Evolutionary conservation across 805 yeast species (phyloP), one percentile per base, ranked within the genome.

Genomic region (Metschnikowia bowlesiae): DNA sequence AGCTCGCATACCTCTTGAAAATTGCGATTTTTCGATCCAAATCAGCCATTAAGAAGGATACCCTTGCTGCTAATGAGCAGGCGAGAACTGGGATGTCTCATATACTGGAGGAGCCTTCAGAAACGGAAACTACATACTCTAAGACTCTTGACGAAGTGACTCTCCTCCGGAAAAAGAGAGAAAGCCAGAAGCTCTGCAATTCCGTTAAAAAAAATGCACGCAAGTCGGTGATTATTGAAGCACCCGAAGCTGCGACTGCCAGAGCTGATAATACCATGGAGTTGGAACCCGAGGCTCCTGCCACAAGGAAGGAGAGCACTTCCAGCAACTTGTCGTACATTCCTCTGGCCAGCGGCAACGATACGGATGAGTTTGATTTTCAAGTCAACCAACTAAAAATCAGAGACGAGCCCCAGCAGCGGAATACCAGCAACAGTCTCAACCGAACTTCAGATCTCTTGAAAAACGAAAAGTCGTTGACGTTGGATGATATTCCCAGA

Each of bases 401-500:
- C 14, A 58, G 65, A 47, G 75, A 68, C 46, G 75, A 66, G 56
- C 78, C 78, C 14, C 57, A 55, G 5, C 70, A 64, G 53, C 62
- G 68, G 42, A 65, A 70, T 39, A 39, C 58, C 4, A 62, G 65
- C 28, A 65, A 60, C 51, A 64, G 62, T 42, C 71, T 85, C 42
- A 85, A 81, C 59, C 77, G 85, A 1, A 84, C 91, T 0, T 79
- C 89, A 1, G 85, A 81, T 56, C 74, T 88, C 44, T 77, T 90
- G 48, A 82, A 85, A 60, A 87, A 83, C 61, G 95, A 92, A 58
- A 88, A 87, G 58, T 85, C 92, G 0, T 78, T 94, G 47, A 92
- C 97, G 0, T 77, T 94, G 59, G 98, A 94, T 67, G 99, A 94
- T 67, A 94, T 94, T 59, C 96, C 98, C 7, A 78, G 98, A 56